Base-by-base conservation (phyloP, 116 monocot species). In the Dioscorea cayenensis region DNA sequence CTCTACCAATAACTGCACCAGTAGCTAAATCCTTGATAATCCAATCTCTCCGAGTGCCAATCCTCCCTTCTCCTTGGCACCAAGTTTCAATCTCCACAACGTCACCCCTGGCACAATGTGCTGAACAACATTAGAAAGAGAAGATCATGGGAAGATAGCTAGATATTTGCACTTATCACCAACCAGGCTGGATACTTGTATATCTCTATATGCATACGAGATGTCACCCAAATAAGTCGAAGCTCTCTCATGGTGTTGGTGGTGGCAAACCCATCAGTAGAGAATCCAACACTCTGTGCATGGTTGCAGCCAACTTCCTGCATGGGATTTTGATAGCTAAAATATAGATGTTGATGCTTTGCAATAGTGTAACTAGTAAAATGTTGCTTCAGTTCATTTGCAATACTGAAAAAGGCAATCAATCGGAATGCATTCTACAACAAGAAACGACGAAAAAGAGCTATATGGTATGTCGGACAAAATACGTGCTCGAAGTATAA, bases 161-260 rank as follows among this genome's bases (percentile, higher is more conserved):
- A 62, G 21, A 62, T 23, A 11, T 23, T 62, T 3, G 25, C 23
- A 7, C 52, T 28, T 0, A 77, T 29, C 9, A 49, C 75, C 43
- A 36, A 94, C 99, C 99, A 99, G n/a, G 91, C 94, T 29, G 94
- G 94, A 76, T 99, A 99, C 36, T 89, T 93, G 71, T 94, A 89
- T 63, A 99, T 87, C 81, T 99, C 99, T 78, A 99, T 94, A 78
- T 99, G 99, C 99, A 99, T 99, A n/a, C 94, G 94, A 77, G 88
- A 82, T n/a, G 99, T 99, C 21, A 99, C 99, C 99, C 99, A 99
- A 72, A 99, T 99, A 14, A 99, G 89, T 14, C 73, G 79, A 67
- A 99, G 79, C 61, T 91, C 70, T 74, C 94, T 84, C 99, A 99
- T 99, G 35, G 94, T 91, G 28, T 81, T 79, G 1, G 99, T 99